These are phyloP conservation scores for Lyophyllum atratum DNA, from an alignment of 768 basidiomycete genomes.

Conservation along the genomic window DNA sequence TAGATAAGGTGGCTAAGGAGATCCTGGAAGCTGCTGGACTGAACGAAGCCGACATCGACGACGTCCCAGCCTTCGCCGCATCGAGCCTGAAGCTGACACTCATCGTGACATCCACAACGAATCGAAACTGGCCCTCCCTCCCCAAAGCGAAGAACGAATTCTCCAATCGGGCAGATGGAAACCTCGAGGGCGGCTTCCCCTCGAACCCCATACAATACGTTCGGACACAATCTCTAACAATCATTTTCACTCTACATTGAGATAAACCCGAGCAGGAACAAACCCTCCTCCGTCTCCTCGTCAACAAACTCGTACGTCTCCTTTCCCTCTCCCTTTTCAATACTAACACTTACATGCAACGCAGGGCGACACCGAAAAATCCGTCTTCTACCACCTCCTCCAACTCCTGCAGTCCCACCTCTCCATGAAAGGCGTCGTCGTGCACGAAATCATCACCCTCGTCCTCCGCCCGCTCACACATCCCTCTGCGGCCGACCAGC, in stretches of 20 bases:
- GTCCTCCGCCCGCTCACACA: slow-evolving; percentile 64
- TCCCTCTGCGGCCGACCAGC: slow-evolving; percentile 33
- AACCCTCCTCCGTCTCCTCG: slow-evolving; percentile 87
- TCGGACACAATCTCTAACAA: slow-evolving; percentile 77
- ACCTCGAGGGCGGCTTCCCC: slow-evolving; percentile 65
- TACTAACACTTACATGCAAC: not conserved
- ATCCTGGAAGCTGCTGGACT: slow-evolving; percentile 92
- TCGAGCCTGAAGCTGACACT: slow-evolving; percentile 79
- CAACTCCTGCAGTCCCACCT: slow-evolving; percentile 90
- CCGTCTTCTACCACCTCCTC: slow-evolving; percentile 86
- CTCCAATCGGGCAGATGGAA: slow-evolving; percentile 82
- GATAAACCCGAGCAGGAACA: slow-evolving; percentile 98
- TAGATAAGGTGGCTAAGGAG: slow-evolving; percentile 86
- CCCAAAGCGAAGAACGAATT: slow-evolving; percentile 89
- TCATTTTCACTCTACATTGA: slow-evolving; percentile 78
- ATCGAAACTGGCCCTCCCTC: slow-evolving; percentile 85
- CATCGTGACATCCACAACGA: slow-evolving; percentile 73
- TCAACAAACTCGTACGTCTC: slow-evolving; percentile 83
- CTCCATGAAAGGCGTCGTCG: slow-evolving; percentile 87
- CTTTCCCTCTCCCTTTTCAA: not conserved
- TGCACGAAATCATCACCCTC: slow-evolving; percentile 82
- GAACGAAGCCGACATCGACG: slow-evolving; percentile 85
- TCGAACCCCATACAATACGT: slow-evolving; percentile 89
- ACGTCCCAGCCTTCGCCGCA: slow-evolving; percentile 70
- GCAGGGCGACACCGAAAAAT: slow-evolving; percentile 87